Base-by-base conservation (phyloP, 148 eudicot species). In the Chenopodium suecicum region DNA sequence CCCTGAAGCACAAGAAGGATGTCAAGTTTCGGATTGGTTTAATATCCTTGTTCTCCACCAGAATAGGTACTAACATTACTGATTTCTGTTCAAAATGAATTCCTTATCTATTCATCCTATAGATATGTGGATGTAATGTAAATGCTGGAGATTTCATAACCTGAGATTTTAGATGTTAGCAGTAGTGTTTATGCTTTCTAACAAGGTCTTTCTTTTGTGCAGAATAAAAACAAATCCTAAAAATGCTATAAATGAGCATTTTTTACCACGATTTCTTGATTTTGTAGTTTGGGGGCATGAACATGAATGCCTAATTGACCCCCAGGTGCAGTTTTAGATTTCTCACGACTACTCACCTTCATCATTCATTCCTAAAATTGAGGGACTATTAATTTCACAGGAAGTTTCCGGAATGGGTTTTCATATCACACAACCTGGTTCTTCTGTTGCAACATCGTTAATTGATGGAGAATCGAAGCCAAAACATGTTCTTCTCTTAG, bases 241-340 rank as follows among this genome's bases (percentile, higher is more conserved):
- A 89, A 96, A 96, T 88, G 99, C 99, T 10, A 96, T 96, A 84
- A 96, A 91, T 88, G 99, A 96, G 88, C 99, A 96, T 82, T 94
- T 96, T 77, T 83, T 96, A 81, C 99, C 99, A 8, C 85, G 98
- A 12, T 96, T 96, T 85, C 91, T 96, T 88, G 99, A 96, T 85
- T 96, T 96, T 81, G 85, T 96, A 58, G 97, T 96, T 77, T 96
- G 99, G 99, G 99, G 99, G n/a, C 99, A 96, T 87, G 99, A 96
- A 82, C 99, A 96, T 82, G 99, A 96, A 90, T 94, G 99, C 86
- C 91, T 96, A 83, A 86, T 94, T 89, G 98, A 94, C 77, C 99
- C 99, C 76, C 97, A 96, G 98, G 99, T 95, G 76, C 80, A 76
- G 27, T 63, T 71, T 82, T 63, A 73, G 34, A 11, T 29, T 73